Percentiles rank a stretch among this genome's conserved stretches.
Conservation (phyloP, 108 stramenopile species). For the Thalassiosira profunda region DNA sequence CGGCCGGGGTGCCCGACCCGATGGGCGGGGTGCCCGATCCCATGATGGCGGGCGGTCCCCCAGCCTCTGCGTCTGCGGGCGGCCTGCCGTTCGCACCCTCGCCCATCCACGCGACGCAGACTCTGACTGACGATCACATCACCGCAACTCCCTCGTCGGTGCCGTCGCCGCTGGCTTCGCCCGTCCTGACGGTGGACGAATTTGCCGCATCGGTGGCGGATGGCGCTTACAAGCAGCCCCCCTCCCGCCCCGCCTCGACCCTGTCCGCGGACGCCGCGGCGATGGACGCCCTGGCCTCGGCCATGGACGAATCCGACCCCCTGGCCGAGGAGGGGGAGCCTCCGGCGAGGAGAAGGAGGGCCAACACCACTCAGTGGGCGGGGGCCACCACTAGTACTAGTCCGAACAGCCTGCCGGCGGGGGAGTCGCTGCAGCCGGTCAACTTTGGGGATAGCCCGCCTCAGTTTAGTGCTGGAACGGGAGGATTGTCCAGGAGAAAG, state of each 20-base stretch:
- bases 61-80: neutral
- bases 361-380: slow-evolving; percentile 1
- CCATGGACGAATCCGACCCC: no score
- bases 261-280: no score
- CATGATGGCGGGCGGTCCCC: neutral
- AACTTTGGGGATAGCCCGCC: slow-evolving; percentile 10
- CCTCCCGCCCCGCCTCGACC: no score
- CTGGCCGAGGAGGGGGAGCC: neutral
- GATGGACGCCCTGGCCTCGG: no score
- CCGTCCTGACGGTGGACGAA: no score
- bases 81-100: neutral
- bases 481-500: slow-evolving; percentile 1
- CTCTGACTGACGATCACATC: no score
- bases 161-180: neutral
- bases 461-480: no score
- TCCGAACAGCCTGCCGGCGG: neutral
- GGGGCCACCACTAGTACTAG: no score
- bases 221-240: no score
- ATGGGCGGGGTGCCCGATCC: slow-evolving; percentile 1
- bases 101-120: neutral
- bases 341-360: neutral
- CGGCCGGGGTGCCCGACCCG: neutral
- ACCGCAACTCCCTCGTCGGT: neutral
- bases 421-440: neutral
- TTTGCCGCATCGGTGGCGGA: no score